Conservation (phyloP, 2,329 filamentous ascomycete genomes). For the Orbilia oligospora region DNA sequence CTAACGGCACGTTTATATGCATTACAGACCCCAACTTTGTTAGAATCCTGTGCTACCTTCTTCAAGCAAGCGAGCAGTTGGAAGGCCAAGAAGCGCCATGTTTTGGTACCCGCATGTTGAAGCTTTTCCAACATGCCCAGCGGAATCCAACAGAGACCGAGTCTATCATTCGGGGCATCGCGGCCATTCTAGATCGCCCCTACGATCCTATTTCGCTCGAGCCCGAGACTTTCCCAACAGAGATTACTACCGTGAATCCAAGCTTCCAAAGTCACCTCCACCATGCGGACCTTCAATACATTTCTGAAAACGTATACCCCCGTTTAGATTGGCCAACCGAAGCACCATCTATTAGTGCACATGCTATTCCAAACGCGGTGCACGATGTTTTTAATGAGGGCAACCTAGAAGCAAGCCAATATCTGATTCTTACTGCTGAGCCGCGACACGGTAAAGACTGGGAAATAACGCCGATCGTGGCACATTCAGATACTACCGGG, state of each 20-base stretch:
- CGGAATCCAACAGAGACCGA: slow-evolving; percentile 56
- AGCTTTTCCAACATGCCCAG: slow-evolving; percentile 57
- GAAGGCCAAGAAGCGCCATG: slow-evolving; percentile 56
- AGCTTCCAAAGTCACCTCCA: slow-evolving; percentile 28
- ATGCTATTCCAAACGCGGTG: slow-evolving; percentile 44
- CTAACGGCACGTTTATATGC: slow-evolving; percentile 27
- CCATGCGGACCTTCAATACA: slow-evolving; percentile 27
- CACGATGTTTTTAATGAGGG: slow-evolving; percentile 15
- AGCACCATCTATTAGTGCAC: slow-evolving; percentile 8
- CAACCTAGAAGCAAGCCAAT: slow-evolving; percentile 31
- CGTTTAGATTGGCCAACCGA: slow-evolving; percentile 34
- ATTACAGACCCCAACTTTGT: slow-evolving; percentile 50
- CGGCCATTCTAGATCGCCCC: slow-evolving; percentile 49
- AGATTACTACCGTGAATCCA: slow-evolving; percentile 24
- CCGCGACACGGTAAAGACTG: slow-evolving; percentile 38
- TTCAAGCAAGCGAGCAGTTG: slow-evolving; percentile 53
- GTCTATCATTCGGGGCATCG: slow-evolving; percentile 41
- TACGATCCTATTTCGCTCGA: slow-evolving; percentile 38
- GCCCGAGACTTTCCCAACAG: slow-evolving; percentile 24
- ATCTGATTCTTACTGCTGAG: slow-evolving; percentile 38
- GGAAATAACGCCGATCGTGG: slow-evolving; percentile 49
- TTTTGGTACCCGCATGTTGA: slow-evolving; percentile 57
- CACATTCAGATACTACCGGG: slow-evolving; percentile 33
- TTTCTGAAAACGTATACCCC: slow-evolving; percentile 38
- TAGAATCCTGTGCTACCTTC: slow-evolving; percentile 44